Evolutionary conservation across 805 yeast species (phyloP).

Genomic region (Saturnispora galanensis): DNA sequence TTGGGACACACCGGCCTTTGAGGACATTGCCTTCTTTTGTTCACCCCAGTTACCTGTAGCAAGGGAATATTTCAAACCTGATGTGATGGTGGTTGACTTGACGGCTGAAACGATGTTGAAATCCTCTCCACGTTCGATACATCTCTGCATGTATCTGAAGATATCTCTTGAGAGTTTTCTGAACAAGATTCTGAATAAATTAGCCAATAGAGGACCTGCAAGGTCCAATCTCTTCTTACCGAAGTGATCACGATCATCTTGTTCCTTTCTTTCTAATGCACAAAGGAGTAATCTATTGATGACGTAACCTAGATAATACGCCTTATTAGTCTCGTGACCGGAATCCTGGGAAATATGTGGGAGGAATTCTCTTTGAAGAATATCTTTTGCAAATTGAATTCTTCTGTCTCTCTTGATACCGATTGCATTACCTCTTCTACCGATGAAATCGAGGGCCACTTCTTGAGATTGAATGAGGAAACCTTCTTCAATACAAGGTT

Average conservation of each 20-base stretch:
- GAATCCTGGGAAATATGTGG: slow-evolving; percentile 97
- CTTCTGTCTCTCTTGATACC: slow-evolving; percentile 97
- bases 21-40: slow-evolving; percentile 97
- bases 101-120: slow-evolving; percentile 95
- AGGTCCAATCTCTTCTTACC: slow-evolving; percentile 97
- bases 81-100: slow-evolving; percentile 92
- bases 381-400: slow-evolving; percentile 95
- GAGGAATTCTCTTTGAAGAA: slow-evolving; percentile 87
- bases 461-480: slow-evolving; percentile 97
- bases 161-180: slow-evolving; percentile 93
- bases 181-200: slow-evolving; percentile 87
- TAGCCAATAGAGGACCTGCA: slow-evolving; percentile 96
- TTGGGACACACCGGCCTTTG: slow-evolving; percentile 99
- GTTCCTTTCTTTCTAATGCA: slow-evolving; percentile 95
- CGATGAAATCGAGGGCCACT: slow-evolving; percentile 95
- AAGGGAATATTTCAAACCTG: slow-evolving; percentile 92
- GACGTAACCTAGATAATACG: slow-evolving; percentile 96
- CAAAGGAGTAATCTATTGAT: slow-evolving; percentile 89
- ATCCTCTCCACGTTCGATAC: slow-evolving; percentile 96
- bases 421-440: slow-evolving; percentile 94
- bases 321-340: slow-evolving; percentile 94
- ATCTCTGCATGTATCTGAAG: slow-evolving; percentile 96
- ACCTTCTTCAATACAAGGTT: slow-evolving; percentile 99
- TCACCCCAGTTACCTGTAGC: slow-evolving; percentile 99
- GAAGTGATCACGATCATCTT: slow-evolving; percentile 98